Base-by-base conservation (phyloP, 2,329 filamentous ascomycete species). In the Cytospora paraplurivora region DNA sequence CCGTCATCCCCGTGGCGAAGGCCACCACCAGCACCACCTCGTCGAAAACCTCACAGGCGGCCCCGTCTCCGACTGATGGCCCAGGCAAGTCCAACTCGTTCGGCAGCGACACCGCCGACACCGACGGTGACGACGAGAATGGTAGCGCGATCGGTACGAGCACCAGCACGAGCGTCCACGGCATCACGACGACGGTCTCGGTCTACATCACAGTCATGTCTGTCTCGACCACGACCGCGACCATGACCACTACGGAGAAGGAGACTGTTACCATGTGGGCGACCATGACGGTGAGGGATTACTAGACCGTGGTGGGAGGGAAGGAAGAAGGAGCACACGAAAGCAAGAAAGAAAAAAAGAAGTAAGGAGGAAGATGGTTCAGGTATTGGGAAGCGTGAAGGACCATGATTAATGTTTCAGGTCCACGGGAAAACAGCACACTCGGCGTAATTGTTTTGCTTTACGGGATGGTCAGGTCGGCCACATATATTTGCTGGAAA, bases 181-280 rank as follows among this genome's bases (percentile, higher is more conserved):
- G 64, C 1, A 19, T 58, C 38, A 61, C 56, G 13, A 66, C 64
- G 38, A 66, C 61, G 34, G 62, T 66, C 32, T 66, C 61, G 34
- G 62, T 66, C 19, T 66, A 61, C n/a, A 17, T 66, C 41, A 66
- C 64, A 8, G 64, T 66, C 21, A 66, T 61, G 38, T 55, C 61
- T 17, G 49, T 66, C 33, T 63, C 61, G 52, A 66, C 60, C 19
- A 52, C 54, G 19, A 55, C 56, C 7, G 52, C 38, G 7, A 13
- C 50, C 7, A 49, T 17, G 27, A 62, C 61, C 4, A 57, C 61
- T 12, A 66, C 64, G n/a, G 57, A 61, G 52, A 55, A n/a, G 38
- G 64, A 61, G 52, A 61, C 59, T 12, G 7, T 47, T 41, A 55
- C 47, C 19, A 61, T 49, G 41, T 61, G 51, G 59, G 51, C 51